Evolutionary conservation across 352 stramenopile species (phyloP).

Genomic region (Phytophthora hybrid): DNA sequence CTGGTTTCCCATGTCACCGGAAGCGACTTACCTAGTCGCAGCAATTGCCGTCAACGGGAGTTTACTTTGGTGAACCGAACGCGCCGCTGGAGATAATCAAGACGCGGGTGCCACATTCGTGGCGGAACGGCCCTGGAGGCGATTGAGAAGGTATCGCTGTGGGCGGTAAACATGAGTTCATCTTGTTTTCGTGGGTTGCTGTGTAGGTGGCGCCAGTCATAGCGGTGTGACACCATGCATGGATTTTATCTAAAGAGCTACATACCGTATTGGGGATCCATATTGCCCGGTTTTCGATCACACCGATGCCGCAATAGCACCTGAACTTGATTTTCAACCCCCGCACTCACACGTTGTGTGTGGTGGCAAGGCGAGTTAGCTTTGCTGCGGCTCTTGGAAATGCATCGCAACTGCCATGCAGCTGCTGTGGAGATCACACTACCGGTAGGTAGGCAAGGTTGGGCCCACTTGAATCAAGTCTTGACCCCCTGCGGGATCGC

Average conservation of each 20-base stretch:
- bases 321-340: too few relatives aligned
- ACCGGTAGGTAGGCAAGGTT: too few relatives aligned
- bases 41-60: neutral
- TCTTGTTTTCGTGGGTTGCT: slow-evolving; percentile 11
- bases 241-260: too few relatives aligned
- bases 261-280: too few relatives aligned
- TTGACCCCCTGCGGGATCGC: too few relatives aligned
- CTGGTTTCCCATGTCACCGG: slow-evolving; percentile 2
- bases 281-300: too few relatives aligned
- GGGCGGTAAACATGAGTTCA: slow-evolving; percentile 29
- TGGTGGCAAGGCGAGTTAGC: neutral
- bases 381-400: too few relatives aligned
- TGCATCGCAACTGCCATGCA: neutral
- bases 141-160: neutral
- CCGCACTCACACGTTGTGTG: too few relatives aligned
- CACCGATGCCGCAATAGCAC: too few relatives aligned
- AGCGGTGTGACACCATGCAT: too few relatives aligned
- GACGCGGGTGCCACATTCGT: neutral
- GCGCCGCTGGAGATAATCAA: slow-evolving; percentile 27
- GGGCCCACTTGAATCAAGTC: too few relatives aligned
- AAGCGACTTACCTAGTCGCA: neutral
- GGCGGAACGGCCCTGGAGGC: neutral
- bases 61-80: slow-evolving; percentile 17
- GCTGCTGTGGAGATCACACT: neutral
- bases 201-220: too few relatives aligned